These are phyloP conservation scores for Gaertneriomyces sp. DNA, from an alignment of 192 early-diverging fungal genomes.

Conservation along the genomic window DNA sequence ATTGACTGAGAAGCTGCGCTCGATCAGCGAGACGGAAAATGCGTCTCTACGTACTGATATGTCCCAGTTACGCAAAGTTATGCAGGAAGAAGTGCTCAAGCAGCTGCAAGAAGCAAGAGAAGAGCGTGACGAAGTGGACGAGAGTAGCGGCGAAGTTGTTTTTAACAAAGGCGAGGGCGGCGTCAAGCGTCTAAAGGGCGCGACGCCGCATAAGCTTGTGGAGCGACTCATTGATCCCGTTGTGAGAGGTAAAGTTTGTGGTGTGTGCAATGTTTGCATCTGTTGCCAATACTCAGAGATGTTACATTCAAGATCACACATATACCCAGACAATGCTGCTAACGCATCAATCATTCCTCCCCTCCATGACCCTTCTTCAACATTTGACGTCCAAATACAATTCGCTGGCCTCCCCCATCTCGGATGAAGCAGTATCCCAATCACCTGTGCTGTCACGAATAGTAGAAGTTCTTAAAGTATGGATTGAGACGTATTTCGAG, in stretches of 20 bases:
- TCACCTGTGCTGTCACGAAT: constrained; percentile 40
- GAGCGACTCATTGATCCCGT: constrained; percentile 50
- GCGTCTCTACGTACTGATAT: constrained; percentile 37
- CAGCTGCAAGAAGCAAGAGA: constrained; percentile 33
- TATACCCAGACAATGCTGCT: constrained; percentile 52
- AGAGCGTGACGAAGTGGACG: constrained; percentile 43
- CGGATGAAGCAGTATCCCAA: constrained; percentile 23
- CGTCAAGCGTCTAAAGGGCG: constrained; percentile 43
- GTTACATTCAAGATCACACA: constrained; percentile 41
- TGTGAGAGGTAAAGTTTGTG: constrained; percentile 34
- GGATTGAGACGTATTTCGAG: constrained; percentile 55
- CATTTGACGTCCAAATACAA: constrained; percentile 33
- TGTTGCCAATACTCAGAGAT: neutral
- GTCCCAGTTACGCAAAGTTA: constrained; percentile 35
- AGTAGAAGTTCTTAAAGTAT: constrained; percentile 50
- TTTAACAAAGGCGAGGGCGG: constrained; percentile 45
- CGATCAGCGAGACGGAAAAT: constrained; percentile 42
- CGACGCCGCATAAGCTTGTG: constrained; percentile 39
- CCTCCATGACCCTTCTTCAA: constrained; percentile 36
- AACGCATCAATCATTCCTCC: constrained; percentile 46
- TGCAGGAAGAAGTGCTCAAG: constrained; percentile 42
- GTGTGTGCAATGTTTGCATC: neutral
- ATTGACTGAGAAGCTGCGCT: constrained; percentile 44
- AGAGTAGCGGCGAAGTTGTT: constrained; percentile 38
- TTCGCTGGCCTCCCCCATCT: constrained; percentile 21